Evolutionary conservation across 257 asterid genomes (phyloP).

Genomic region (Fraxinus quadrangulata): DNA sequence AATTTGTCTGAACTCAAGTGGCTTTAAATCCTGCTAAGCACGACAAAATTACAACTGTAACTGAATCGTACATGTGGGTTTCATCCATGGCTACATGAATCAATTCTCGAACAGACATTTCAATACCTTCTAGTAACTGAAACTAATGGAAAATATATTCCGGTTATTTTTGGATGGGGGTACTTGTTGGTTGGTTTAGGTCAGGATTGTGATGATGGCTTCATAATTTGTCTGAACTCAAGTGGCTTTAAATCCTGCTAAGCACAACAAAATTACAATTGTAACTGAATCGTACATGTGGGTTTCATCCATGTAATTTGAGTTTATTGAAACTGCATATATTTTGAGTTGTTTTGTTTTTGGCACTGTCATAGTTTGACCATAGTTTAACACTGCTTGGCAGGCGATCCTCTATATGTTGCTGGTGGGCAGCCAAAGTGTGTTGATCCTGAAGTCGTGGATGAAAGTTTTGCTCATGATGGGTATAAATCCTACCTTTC

Average conservation of each 20-base stretch:
- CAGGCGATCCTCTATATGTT: constrained; percentile 92
- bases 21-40: background rate
- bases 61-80: background rate
- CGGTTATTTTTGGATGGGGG: background rate
- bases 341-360: constrained; percentile 9
- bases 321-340: background rate
- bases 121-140: background rate
- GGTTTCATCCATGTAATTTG: background rate
- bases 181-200: background rate
- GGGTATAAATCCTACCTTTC: constrained; percentile 53
- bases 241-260: background rate
- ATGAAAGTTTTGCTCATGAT: constrained; percentile 72
- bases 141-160: background rate
- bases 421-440: constrained; percentile 71
- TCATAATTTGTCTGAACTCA: background rate
- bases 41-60: background rate
- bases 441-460: constrained; percentile 43
- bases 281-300: background rate
- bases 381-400: constrained; percentile 27
- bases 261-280: background rate
- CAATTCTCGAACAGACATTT: background rate
- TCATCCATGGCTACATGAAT: background rate
- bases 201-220: background rate
- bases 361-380: constrained; percentile 17
- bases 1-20: background rate